These are phyloP conservation scores for Erythrobasidium hasegawianum DNA, from an alignment of 1,284 basidiomycete genomes.

Conservation along the genomic window DNA sequence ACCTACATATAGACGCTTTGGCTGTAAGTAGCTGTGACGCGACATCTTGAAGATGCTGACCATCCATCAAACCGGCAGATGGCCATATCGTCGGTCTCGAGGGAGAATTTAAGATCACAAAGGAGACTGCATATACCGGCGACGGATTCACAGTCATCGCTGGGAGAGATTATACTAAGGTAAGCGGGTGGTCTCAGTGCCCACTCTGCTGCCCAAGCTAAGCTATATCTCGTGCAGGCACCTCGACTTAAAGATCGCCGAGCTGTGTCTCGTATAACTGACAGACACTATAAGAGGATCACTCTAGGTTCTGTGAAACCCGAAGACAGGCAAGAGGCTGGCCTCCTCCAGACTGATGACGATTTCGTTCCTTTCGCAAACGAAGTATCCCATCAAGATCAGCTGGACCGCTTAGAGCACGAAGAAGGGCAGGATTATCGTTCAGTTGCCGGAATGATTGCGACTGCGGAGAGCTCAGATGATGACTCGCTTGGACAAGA, in stretches of 20 bases:
- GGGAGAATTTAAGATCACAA: constrained; percentile 44
- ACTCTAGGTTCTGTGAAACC: not conserved
- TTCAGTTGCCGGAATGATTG: constrained; percentile 41
- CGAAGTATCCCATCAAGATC: constrained; percentile 5
- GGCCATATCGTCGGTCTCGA: constrained; percentile 47
- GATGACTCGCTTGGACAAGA: constrained; percentile 38
- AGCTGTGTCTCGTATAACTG: not conserved
- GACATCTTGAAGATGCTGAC: not conserved
- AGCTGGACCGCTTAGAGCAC: constrained; percentile 40
- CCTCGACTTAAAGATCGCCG: constrained; percentile 48
- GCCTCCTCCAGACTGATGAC: constrained; percentile 19
- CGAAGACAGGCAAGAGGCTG: constrained; percentile 37
- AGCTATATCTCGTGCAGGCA: constrained; percentile 35
- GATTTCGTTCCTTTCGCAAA: not conserved
- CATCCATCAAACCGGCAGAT: constrained; percentile 32
- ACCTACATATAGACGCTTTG: constrained; percentile 19
- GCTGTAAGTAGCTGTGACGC: constrained; percentile 7
- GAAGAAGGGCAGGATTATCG: constrained; percentile 44
- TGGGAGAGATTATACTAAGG: constrained; percentile 42
- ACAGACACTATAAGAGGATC: not conserved
- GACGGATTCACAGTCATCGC: constrained; percentile 60
- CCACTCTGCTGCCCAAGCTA: not conserved
- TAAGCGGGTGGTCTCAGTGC: not conserved
- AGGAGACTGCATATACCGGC: constrained; percentile 50
- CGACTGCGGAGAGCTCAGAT: constrained; percentile 33